These are phyloP conservation scores for Termitomyces sp. DNA, from an alignment of 768 basidiomycete species.

Conservation along the genomic window DNA sequence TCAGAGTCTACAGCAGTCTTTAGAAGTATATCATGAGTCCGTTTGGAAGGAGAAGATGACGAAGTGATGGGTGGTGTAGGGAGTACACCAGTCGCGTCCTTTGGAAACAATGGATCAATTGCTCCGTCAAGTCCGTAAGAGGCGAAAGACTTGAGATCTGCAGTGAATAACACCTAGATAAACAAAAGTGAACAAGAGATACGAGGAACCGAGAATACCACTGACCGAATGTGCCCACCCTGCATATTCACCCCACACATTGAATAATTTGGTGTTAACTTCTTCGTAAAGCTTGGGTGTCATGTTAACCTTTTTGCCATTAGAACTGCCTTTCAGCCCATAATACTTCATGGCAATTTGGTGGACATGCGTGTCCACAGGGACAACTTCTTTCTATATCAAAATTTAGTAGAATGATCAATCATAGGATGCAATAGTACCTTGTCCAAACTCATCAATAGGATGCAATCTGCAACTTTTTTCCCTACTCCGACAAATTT, in stretches of 20 bases:
- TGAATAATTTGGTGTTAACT: constrained; percentile 57
- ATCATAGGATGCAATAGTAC: constrained; percentile 31
- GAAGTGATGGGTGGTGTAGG: constrained; percentile 30
- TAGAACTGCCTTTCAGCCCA: constrained; percentile 48
- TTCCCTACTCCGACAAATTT: constrained; percentile 89
- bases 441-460: constrained; percentile 92
- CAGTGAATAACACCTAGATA: constrained; percentile 67
- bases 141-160: constrained; percentile 70
- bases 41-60: constrained; percentile 30
- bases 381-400: constrained; percentile 75
- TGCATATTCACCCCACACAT: constrained; percentile 80
- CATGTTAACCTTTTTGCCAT: constrained; percentile 53
- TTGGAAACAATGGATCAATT: constrained; percentile 1
- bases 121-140: constrained; percentile 44
- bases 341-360: constrained; percentile 86
- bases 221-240: constrained; percentile 89
- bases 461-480: constrained; percentile 94
- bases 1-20: not conserved
- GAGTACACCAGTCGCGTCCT: constrained; percentile 8
- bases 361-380: constrained; percentile 94
- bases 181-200: not conserved
- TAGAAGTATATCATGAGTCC: constrained; percentile 20
- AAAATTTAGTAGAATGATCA: not conserved
- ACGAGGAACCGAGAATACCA: not conserved
- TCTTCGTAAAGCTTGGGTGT: constrained; percentile 76